Evolutionary conservation across 306 rosid species (phyloP).

Genomic region (Trifolium pratense): DNA sequence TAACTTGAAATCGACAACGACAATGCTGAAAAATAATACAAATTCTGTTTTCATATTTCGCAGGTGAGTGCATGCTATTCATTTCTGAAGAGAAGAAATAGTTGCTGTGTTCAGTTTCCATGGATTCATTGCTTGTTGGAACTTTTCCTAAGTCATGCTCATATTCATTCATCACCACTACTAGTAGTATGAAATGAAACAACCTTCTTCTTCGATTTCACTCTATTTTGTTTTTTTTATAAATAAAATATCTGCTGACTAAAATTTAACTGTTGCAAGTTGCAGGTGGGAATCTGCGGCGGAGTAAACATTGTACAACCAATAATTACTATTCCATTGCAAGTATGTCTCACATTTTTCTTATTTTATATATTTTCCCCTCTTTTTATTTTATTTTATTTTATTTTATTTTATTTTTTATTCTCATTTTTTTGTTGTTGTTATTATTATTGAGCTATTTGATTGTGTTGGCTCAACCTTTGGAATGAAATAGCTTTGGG

Average conservation of each 20-base stretch:
- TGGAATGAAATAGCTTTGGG: background rate
- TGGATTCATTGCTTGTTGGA: conserved; percentile 46
- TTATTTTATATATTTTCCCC: background rate
- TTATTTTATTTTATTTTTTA: too few relatives aligned
- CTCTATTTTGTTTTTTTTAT: background rate
- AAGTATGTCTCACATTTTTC: conserved; percentile 28
- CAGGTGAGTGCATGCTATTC: background rate
- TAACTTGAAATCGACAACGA: background rate
- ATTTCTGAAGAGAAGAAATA: too few relatives aligned
- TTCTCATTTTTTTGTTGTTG: too few relatives aligned
- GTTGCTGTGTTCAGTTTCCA: background rate
- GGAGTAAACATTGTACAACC: conserved; percentile 32
- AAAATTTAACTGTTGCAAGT: conserved; percentile 31
- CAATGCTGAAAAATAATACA: background rate
- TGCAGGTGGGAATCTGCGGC: conserved; percentile 53
- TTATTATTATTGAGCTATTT: too few relatives aligned
- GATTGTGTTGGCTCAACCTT: background rate
- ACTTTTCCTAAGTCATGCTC: conserved; percentile 37
- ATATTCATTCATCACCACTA: conserved; percentile 9
- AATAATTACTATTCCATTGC: conserved; percentile 31
- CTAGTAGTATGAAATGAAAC: background rate
- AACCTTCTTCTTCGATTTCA: background rate
- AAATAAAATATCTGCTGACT: background rate
- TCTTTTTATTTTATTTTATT: too few relatives aligned
- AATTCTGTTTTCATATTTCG: background rate